These are phyloP conservation scores for Pythium brachiatum DNA, from an alignment of 352 stramenopile species.

Conservation along the genomic window DNA sequence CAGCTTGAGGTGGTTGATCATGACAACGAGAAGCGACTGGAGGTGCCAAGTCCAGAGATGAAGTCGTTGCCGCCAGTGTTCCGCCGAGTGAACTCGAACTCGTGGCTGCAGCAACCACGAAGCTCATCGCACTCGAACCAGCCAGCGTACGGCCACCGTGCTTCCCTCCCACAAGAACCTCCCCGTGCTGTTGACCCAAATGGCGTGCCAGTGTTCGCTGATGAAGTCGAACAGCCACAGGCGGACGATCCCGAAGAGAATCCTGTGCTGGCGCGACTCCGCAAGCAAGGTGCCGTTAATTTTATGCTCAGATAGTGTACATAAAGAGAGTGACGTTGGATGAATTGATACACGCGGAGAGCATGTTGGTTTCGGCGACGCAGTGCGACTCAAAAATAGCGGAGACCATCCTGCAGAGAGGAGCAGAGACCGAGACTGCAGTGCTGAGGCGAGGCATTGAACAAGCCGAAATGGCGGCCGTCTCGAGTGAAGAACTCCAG, in stretches of 20 bases:
- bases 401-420: not conserved
- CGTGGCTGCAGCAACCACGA: constrained; percentile 23
- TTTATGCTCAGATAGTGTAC: constrained; percentile 69
- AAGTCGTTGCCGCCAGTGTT: constrained; percentile 23
- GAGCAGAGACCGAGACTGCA: too few relatives aligned
- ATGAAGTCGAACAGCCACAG: constrained; percentile 20
- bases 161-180: not conserved
- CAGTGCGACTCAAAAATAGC: constrained; percentile 17
- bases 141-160: constrained; percentile 23
- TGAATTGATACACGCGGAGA: not conserved
- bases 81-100: constrained; percentile 22
- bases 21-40: not conserved
- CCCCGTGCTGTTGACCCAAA: constrained; percentile 8
- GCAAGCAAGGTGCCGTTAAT: constrained; percentile 80
- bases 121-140: constrained; percentile 2
- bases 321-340: not conserved
- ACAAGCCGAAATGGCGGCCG: constrained; percentile 39
- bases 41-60: constrained; percentile 13
- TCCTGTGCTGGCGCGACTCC: constrained; percentile 68
- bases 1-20: constrained; percentile 3
- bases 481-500: constrained; percentile 64
- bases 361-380: constrained; percentile 5
- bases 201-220: not conserved
- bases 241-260: constrained; percentile 50
- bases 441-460: not conserved